Evolutionary conservation across 2,329 filamentous ascomycete genomes (phyloP), one percentile per base, ranked within the genome.

Genomic region (Fusarium transvaalense): DNA sequence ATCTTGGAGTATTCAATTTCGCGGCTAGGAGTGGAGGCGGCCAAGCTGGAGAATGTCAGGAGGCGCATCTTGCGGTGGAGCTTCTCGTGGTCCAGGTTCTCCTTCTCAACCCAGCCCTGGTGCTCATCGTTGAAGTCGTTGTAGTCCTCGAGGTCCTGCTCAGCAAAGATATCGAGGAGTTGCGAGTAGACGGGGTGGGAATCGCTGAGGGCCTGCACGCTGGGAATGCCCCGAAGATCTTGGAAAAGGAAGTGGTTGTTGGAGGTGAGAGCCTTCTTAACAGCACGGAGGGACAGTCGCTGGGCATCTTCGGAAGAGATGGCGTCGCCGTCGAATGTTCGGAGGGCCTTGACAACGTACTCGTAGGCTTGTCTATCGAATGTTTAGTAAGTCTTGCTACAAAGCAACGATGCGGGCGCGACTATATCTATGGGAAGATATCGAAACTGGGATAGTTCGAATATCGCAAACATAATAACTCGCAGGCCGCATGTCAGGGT

Each of bases 11-110:
- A 99, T 64, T 95, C 91, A 54, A 99, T 91, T 76, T 96, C 93
- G 76, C 95, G 92, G 75, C 89, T 92, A 64, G 92, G 91, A 23
- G 91, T 91, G 71, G 91, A 89, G 37, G 95, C 93, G 21, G 95
- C 94, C 70, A 98, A 86, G 71, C 92, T 95, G 71, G 95, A 91
- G 71, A 99, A 92, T 15, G 96, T 98, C 61, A 99, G 88, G 45
- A 99, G 89, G 73, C 96, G 93, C 87, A 98, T 97, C 86, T 99
- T 99, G 80, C 92, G 93, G 85, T 94, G 89, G 71, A 98, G 88
- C 66, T 88, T 89, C 54, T 88, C 87, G 75, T 87, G 86, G 77
- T 97, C 90, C 48, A 91, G 86, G 69, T 88, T 87, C 76, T 93
- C 88, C 76, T 91, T 86, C 79, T 94, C 90, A 64, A 98, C 83